Conservation (phyloP, 2,329 filamentous ascomycete genomes). For the Aureobasidium vineae region DNA sequence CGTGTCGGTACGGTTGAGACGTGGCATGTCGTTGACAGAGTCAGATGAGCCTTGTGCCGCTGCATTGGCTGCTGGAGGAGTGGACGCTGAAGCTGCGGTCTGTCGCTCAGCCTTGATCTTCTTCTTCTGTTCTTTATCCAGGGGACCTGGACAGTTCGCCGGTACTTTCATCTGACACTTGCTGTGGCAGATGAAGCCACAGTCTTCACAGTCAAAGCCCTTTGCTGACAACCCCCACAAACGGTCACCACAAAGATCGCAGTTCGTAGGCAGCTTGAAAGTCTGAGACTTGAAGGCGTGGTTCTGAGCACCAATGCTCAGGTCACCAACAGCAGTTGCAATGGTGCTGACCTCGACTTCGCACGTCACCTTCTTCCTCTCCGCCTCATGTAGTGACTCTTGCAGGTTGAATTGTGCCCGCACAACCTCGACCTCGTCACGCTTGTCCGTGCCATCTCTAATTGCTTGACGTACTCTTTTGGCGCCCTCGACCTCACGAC, state of each 20-base stretch:
- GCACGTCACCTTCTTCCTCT: conserved; percentile 78
- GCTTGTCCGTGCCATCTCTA: conserved; percentile 78
- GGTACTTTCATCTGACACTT: conserved; percentile 99
- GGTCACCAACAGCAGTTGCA: conserved; percentile 83
- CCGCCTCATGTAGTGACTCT: conserved; percentile 79
- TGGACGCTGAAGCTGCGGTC: conserved; percentile 63
- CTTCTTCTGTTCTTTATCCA: conserved; percentile 92
- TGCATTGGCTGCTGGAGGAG: conserved; percentile 27
- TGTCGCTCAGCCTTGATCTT: conserved; percentile 86
- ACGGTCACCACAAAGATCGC: conserved; percentile 91
- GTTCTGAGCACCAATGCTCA: conserved; percentile 87
- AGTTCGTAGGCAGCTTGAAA: conserved; percentile 98
- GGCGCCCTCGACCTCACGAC: conserved; percentile 75
- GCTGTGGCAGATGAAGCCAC: conserved; percentile 96
- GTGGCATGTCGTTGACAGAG: conserved; percentile 57
- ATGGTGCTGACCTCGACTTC: conserved; percentile 94
- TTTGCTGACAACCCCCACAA: conserved; percentile 98
- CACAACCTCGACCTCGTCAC: conserved; percentile 84
- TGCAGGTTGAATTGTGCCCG: conserved; percentile 79
- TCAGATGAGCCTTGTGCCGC: conserved; percentile 28
- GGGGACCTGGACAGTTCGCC: conserved; percentile 89
- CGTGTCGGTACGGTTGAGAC: conserved; percentile 76
- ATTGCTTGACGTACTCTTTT: conserved; percentile 73
- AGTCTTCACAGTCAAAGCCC: conserved; percentile 93
- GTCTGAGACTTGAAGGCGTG: conserved; percentile 99